These are phyloP conservation scores for Fusarium sp. DNA, from an alignment of 2,329 filamentous ascomycete species.

Conservation along the genomic window DNA sequence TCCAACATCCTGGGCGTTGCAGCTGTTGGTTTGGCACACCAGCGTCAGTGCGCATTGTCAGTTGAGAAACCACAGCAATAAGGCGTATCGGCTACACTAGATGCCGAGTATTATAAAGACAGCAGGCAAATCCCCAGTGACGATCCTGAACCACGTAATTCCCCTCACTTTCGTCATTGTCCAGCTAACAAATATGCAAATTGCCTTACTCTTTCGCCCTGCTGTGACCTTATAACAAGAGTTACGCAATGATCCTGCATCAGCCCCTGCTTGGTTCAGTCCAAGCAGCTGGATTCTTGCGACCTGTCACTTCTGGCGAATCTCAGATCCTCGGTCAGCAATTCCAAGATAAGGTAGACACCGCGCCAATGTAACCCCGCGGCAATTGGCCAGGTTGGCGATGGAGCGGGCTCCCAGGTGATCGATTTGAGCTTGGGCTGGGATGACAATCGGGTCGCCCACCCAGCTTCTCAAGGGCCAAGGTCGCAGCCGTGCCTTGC, in stretches of 20 bases:
- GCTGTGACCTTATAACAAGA: not conserved
- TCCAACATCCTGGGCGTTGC: constrained; percentile 18
- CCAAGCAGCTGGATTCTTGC: constrained; percentile 19
- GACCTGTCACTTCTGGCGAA: constrained; percentile 23
- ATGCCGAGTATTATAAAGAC: not conserved
- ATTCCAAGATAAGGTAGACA: constrained; percentile 21
- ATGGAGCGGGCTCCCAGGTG: constrained; percentile 1
- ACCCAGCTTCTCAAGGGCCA: not conserved
- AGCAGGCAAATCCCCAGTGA: not conserved
- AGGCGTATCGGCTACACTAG: not conserved
- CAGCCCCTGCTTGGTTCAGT: not conserved
- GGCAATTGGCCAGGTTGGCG: constrained; percentile 10
- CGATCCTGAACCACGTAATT: not conserved
- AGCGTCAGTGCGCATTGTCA: not conserved
- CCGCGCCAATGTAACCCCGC: constrained; percentile 8
- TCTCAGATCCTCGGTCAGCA: constrained; percentile 28
- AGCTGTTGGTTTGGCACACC: constrained; percentile 31
- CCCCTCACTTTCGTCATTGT: not conserved
- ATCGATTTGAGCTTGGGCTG: constrained; percentile 3
- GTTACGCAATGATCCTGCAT: not conserved
- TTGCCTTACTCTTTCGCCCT: constrained; percentile 5
- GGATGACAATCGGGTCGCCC: not conserved
- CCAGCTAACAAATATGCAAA: not conserved
- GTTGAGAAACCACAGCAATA: not conserved
- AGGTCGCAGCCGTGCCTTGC: constrained; percentile 33